Evolutionary conservation across 495 filamentous ascomycete species (phyloP).

Genomic region (Trichocladium antarcticum): DNA sequence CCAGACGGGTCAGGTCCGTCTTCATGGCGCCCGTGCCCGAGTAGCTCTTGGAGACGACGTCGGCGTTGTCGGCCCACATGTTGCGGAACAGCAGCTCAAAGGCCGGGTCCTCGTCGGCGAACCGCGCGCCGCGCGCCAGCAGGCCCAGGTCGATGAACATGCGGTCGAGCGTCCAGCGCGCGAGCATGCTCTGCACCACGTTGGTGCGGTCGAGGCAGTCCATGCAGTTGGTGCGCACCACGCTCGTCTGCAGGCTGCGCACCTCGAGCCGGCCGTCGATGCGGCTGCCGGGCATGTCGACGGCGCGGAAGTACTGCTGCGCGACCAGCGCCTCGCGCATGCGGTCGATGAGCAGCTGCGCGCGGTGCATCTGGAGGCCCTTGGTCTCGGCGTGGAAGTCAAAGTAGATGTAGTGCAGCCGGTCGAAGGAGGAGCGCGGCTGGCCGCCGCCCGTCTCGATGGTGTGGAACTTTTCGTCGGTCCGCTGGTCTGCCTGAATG

Average conservation of each 20-base stretch:
- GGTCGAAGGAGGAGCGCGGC: constrained; percentile 53
- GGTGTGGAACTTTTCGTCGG: constrained; percentile 68
- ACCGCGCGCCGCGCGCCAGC: constrained; percentile 55
- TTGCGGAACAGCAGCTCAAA: constrained; percentile 90
- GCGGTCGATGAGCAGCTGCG: constrained; percentile 72
- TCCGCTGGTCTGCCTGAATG: constrained; percentile 42
- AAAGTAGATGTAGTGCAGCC: constrained; percentile 91
- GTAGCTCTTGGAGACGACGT: constrained; percentile 83
- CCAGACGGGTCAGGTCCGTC: constrained; percentile 87
- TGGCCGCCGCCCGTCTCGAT: constrained; percentile 51
- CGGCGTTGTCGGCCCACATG: constrained; percentile 96
- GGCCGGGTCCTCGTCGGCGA: constrained; percentile 54
- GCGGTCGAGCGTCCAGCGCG: constrained; percentile 71
- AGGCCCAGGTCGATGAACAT: constrained; percentile 76
- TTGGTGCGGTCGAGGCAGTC: constrained; percentile 97
- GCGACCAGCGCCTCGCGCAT: constrained; percentile 57
- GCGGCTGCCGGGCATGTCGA: constrained; percentile 62
- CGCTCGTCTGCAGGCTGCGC: constrained; percentile 66
- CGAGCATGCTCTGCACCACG: constrained; percentile 92
- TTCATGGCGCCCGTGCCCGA: constrained; percentile 93
- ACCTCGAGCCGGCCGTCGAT: constrained; percentile 60
- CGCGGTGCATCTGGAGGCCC: constrained; percentile 84
- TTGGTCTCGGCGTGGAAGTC: constrained; percentile 98
- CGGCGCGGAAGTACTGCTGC: constrained; percentile 86
- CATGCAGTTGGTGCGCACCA: constrained; percentile 97